A percentile compares a stretch with the other conserved stretches of the same genome.
Conservation (phyloP, 371 early-diverging fungal species). For the Actinomortierella ambigua region DNA sequence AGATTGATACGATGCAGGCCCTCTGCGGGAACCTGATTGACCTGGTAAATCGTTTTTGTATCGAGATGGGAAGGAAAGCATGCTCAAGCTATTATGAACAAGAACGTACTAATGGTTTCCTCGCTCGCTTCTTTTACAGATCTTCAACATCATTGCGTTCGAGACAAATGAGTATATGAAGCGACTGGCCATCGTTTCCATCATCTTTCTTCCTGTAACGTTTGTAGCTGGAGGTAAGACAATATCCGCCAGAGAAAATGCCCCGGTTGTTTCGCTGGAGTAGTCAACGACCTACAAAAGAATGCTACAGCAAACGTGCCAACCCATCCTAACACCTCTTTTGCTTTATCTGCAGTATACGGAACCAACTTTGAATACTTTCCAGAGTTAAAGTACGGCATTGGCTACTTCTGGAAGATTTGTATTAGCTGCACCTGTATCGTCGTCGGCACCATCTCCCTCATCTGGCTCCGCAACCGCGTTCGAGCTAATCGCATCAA, state of each 20-base stretch:
- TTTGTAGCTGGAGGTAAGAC: constrained; percentile 50
- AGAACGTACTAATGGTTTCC: background rate
- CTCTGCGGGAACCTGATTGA: constrained; percentile 46
- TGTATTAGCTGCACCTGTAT: constrained; percentile 6
- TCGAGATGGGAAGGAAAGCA: too few species aligned
- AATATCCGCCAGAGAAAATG: background rate
- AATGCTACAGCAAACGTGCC: too few species aligned
- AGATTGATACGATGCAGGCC: constrained; percentile 45
- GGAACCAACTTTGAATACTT: constrained; percentile 53
- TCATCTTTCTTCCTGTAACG: constrained; percentile 50
- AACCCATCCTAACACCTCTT: too few species aligned
- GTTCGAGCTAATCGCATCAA: too few species aligned
- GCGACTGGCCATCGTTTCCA: constrained; percentile 32
- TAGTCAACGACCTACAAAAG: too few species aligned
- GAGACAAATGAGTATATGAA: constrained; percentile 53
- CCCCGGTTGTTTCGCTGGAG: background rate
- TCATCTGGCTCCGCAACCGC: too few species aligned
- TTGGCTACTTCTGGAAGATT: constrained; percentile 49
- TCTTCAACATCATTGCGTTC: constrained; percentile 50
- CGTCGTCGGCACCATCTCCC: too few species aligned
- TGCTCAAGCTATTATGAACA: too few species aligned
- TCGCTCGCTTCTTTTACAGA: constrained; percentile 12
- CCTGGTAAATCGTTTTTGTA: constrained; percentile 33
- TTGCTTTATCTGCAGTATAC: constrained; percentile 40
- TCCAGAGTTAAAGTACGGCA: constrained; percentile 38